A percentile compares a stretch with the other conserved stretches of the same genome.
Conservation (phyloP, 163 green algal genomes). For the Scenedesmus sp. region DNA sequence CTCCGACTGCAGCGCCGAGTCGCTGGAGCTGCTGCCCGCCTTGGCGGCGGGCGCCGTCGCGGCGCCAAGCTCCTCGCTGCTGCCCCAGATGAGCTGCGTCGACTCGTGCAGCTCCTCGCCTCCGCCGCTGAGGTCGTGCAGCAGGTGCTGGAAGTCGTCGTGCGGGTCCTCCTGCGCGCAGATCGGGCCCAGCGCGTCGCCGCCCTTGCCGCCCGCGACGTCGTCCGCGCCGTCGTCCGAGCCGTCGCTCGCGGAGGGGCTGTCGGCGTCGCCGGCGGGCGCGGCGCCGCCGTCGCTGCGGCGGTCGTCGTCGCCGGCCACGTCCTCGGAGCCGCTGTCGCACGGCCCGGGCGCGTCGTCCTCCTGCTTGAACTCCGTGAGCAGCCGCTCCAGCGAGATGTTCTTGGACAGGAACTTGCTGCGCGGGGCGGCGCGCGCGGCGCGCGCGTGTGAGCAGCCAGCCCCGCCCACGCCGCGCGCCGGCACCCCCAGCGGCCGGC, state of each 20-base stretch:
- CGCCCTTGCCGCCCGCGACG: background rate
- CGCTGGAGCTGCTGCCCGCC: slow-evolving; percentile 24
- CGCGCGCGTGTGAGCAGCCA: background rate
- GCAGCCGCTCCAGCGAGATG: slow-evolving; percentile 37
- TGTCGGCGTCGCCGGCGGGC: background rate
- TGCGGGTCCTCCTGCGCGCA: slow-evolving; percentile 12
- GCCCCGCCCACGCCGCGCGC: too few relatives aligned
- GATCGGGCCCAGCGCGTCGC: slow-evolving; percentile 24
- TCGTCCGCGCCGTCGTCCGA: slow-evolving; percentile 16
- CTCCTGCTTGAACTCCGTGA: slow-evolving; percentile 35
- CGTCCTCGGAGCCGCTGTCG: background rate
- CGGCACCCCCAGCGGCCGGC: too few relatives aligned
- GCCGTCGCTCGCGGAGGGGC: background rate
- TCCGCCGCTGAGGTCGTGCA: slow-evolving; percentile 29
- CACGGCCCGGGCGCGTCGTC: background rate
- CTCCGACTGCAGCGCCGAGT: slow-evolving; percentile 31
- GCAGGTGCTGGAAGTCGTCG: slow-evolving; percentile 26
- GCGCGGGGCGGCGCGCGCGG: background rate
- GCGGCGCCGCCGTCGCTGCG: background rate
- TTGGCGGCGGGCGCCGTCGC: too few relatives aligned
- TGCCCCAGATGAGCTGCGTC: slow-evolving; percentile 40
- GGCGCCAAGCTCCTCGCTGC: background rate
- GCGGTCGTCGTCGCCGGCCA: background rate
- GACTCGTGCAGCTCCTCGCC: slow-evolving; percentile 10
- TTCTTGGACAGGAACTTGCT: slow-evolving; percentile 36